Evolutionary conservation across 2,329 filamentous ascomycete species (phyloP), one percentile per base, ranked within the genome.

Genomic region (Kalmusia sp.): DNA sequence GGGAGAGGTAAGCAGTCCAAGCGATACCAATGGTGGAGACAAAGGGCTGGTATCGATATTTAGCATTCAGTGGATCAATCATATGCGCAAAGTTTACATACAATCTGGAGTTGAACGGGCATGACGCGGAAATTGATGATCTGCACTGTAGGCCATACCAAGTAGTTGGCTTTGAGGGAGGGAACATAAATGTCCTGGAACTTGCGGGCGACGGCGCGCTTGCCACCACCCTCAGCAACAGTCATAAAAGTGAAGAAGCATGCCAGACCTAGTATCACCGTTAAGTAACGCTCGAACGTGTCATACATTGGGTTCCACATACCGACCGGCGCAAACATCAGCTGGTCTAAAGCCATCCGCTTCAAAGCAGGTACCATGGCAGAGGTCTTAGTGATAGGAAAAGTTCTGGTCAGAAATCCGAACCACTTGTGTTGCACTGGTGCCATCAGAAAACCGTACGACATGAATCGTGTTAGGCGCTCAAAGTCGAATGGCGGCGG

Each of bases 191-290:
- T 93, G 71, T 97, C 93, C 68, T 90, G 85, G 65, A 99, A 87
- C 81, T 99, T 99, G 71, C 88, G 84, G 57, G 82, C 78, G 44
- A 99, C 83, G 6, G 91, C 93, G 55, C 90, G 84, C 66, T 85
- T 86, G 27, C 92, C 92, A 52, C 95, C 95, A 22, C 95, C 95
- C 77, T 99, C 95, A 11, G 93, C 91, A 14, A 98, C 77, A 0
- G 95, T 98, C 93, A 99, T 98, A 76, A 89, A 93, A 0, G 91
- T 92, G 75, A 98, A 99, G 81, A 99, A 99, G 62, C 85, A 83
- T 12, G 84, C 90, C 51, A 99, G 84, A 78, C 91, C 84, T 86
- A 24, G 15, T 27, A 27, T 6, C 5, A 17, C 8, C 15, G 11
- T 41, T 11, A 39, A n/a, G 35, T 19, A 25, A 19, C 15, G 21